phyloP scores from a whole-genome alignment of 768 basidiomycete species.

The Collybia sordida region DNA sequence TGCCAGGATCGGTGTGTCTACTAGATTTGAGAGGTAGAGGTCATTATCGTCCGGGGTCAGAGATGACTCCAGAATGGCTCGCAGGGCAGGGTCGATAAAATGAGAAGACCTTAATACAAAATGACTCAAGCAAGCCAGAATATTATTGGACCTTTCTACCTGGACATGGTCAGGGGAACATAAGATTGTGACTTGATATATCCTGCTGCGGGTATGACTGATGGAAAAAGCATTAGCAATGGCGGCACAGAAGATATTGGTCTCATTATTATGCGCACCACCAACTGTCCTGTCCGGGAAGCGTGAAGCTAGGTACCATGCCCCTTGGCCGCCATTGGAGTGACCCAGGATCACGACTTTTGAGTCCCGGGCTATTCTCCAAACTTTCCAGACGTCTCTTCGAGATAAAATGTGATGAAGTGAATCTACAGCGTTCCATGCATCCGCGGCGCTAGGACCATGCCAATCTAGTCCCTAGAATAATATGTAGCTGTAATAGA shows the following conservation, averaged over 20 bases:
- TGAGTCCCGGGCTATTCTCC: constrained; percentile 34
- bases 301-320: constrained; percentile 76
- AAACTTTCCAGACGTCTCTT: constrained; percentile 35
- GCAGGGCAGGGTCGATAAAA: constrained; percentile 73
- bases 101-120: constrained; percentile 57
- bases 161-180: constrained; percentile 68
- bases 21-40: constrained; percentile 77
- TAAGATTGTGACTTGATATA: constrained; percentile 91
- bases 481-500: constrained; percentile 1
- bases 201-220: constrained; percentile 75
- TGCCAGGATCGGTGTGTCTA: constrained; percentile 65
- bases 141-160: constrained; percentile 28
- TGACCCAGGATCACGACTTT: constrained; percentile 79
- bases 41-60: constrained; percentile 88
- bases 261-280: constrained; percentile 32
- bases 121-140: not conserved
- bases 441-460: constrained; percentile 74
- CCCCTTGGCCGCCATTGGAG: constrained; percentile 91
- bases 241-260: too few species aligned
- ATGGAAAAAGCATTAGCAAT: too few species aligned
- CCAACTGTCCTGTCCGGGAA: constrained; percentile 76
- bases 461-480: constrained; percentile 89
- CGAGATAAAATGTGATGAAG: constrained; percentile 45
- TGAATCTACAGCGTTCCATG: constrained; percentile 61
- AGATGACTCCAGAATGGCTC: constrained; percentile 70